These are phyloP conservation scores for Albatrellus ellisii DNA, from an alignment of 768 basidiomycete species.

Conservation along the genomic window DNA sequence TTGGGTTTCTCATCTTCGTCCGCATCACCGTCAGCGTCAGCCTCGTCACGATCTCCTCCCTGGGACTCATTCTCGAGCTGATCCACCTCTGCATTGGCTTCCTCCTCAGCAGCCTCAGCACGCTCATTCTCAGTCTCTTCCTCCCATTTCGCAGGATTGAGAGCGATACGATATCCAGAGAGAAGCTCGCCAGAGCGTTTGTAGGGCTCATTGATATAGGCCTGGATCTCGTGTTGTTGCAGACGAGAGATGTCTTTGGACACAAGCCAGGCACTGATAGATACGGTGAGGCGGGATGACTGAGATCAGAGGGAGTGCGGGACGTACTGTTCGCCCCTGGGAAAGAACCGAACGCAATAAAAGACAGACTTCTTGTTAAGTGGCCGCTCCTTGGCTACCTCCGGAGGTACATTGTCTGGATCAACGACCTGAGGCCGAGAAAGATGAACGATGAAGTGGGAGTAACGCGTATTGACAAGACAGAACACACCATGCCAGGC, in stretches of 20 bases:
- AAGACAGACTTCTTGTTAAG: slow-evolving; percentile 54
- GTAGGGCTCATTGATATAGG: slow-evolving; percentile 64
- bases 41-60: slow-evolving; percentile 37
- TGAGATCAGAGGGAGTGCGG: slow-evolving; percentile 5
- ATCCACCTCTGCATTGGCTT: slow-evolving; percentile 52
- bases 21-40: slow-evolving; percentile 28
- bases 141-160: slow-evolving; percentile 62
- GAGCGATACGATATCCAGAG: slow-evolving; percentile 61
- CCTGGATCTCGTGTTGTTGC: slow-evolving; percentile 67
- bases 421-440: slow-evolving; percentile 56
- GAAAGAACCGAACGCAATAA: slow-evolving; percentile 82
- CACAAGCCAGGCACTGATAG: slow-evolving; percentile 67
- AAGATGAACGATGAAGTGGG: slow-evolving; percentile 2
- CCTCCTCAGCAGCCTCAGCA: slow-evolving; percentile 26
- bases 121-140: slow-evolving; percentile 26
- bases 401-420: slow-evolving; percentile 44
- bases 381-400: slow-evolving; percentile 62
- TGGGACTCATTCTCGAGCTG: slow-evolving; percentile 43
- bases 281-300: slow-evolving; percentile 9
- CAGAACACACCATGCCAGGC: slow-evolving; percentile 79
- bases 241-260: slow-evolving; percentile 75
- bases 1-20: slow-evolving; percentile 28
- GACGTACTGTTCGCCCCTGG: slow-evolving; percentile 85
- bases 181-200: slow-evolving; percentile 71
- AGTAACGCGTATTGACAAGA: slow-evolving; percentile 11